Evolutionary conservation across 1,284 basidiomycete species (phyloP).

Genomic region (Naganishia liquefaciens): DNA sequence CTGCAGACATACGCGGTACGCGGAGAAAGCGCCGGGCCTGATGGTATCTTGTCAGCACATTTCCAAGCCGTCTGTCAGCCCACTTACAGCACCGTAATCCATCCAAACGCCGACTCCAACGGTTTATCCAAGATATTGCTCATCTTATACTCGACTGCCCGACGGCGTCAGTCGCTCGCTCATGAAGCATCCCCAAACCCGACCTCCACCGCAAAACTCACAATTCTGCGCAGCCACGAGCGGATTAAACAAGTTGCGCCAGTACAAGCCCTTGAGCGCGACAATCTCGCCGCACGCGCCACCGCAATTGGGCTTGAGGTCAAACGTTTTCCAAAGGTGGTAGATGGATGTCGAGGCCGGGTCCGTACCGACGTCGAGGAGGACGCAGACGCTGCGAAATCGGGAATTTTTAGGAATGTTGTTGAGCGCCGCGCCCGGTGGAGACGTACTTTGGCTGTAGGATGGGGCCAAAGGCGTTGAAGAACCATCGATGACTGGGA

Average conservation of each 20-base stretch:
- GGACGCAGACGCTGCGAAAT: constrained; percentile 74
- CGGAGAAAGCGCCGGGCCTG: constrained; percentile 84
- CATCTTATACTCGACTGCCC: constrained; percentile 71
- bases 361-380: constrained; percentile 92
- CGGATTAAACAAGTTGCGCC: constrained; percentile 75
- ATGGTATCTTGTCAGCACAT: background rate
- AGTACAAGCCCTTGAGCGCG: constrained; percentile 81
- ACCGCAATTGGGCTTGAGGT: constrained; percentile 91
- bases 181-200: background rate
- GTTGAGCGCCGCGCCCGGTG: background rate
- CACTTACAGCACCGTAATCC: constrained; percentile 74
- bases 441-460: constrained; percentile 46
- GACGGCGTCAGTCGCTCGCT: background rate
- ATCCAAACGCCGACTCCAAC: constrained; percentile 75
- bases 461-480: constrained; percentile 61
- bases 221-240: constrained; percentile 59
- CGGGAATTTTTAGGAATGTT: background rate
- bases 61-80: background rate
- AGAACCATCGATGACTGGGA: constrained; percentile 92
- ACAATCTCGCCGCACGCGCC: constrained; percentile 98
- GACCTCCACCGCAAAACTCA: no score
- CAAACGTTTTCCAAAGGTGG: constrained; percentile 95
- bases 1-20: constrained; percentile 61
- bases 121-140: constrained; percentile 85
- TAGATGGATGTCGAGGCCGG: constrained; percentile 88